A percentile compares a stretch with the other conserved stretches of the same genome.
These are phyloP conservation scores for Boechera divaricarpa DNA, from an alignment of 345 rosid genomes.

Conservation along the genomic window DNA sequence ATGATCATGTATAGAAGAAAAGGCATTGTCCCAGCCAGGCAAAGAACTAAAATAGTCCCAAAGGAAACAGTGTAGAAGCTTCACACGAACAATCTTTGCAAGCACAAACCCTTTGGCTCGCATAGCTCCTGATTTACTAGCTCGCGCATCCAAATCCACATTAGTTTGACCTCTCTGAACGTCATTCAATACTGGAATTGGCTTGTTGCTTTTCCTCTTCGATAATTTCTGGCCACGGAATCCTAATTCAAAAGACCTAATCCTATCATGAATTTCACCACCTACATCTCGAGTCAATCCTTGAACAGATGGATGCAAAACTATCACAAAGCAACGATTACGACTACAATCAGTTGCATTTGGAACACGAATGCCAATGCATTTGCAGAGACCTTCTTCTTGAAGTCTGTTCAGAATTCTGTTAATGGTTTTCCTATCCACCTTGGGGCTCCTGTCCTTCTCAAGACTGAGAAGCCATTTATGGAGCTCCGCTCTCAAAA, in stretches of 20 bases:
- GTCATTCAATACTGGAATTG: constrained; percentile 71
- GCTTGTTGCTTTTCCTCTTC: constrained; percentile 56
- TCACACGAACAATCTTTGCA: constrained; percentile 93
- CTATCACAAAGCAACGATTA: constrained; percentile 62
- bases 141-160: constrained; percentile 54
- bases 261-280: constrained; percentile 70
- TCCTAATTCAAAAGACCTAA: constrained; percentile 82
- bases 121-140: constrained; percentile 70
- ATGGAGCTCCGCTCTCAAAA: constrained; percentile 78
- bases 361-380: constrained; percentile 66
- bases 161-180: constrained; percentile 64
- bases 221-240: constrained; percentile 65
- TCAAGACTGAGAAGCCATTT: constrained; percentile 84
- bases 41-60: constrained; percentile 70
- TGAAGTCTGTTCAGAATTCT: constrained; percentile 80
- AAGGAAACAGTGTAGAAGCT: constrained; percentile 78
- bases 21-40: constrained; percentile 57
- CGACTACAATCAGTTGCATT: constrained; percentile 76
- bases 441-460: constrained; percentile 68
- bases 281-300: constrained; percentile 59
- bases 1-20: constrained; percentile 51
- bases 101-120: constrained; percentile 91
- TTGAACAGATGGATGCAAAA: constrained; percentile 82
- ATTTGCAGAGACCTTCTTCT: constrained; percentile 79
- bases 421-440: constrained; percentile 83